Evolutionary conservation across 306 rosid genomes (phyloP).

Genomic region (Prunus fruticosa): DNA sequence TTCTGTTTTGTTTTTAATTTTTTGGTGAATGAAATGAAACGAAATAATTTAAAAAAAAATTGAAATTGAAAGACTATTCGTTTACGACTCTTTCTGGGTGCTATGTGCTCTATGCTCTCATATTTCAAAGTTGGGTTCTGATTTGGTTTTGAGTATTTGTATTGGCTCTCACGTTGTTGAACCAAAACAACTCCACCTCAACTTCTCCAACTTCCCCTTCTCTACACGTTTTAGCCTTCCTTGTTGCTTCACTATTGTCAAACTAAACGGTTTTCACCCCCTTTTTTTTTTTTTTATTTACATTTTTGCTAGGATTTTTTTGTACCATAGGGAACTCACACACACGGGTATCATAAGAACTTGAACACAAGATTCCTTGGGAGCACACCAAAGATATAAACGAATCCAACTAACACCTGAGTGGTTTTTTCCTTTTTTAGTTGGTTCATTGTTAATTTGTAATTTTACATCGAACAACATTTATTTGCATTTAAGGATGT

Average conservation of each 20-base stretch:
- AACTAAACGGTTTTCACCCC: too few relatives aligned
- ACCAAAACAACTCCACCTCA: conserved; percentile 16
- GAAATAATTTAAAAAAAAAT: background rate
- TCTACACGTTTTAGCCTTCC: conserved; percentile 7
- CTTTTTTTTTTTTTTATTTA: background rate
- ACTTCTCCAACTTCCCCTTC: background rate
- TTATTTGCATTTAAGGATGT: too few relatives aligned
- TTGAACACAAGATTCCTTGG: too few relatives aligned
- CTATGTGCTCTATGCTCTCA: background rate
- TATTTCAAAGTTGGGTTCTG: conserved; percentile 2
- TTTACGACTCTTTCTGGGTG: conserved; percentile 5
- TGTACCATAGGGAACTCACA: too few relatives aligned
- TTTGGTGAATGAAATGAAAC: background rate
- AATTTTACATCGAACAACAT: too few relatives aligned
- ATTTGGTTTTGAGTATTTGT: background rate
- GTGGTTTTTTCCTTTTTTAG: too few relatives aligned
- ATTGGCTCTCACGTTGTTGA: background rate
- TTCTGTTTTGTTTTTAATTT: background rate
- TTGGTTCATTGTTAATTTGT: too few relatives aligned
- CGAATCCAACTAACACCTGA: too few relatives aligned
- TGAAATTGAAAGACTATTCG: conserved; percentile 1
- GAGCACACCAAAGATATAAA: too few relatives aligned
- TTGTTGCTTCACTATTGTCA: too few relatives aligned
- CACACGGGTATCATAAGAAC: too few relatives aligned
- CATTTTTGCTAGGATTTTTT: background rate